These are phyloP conservation scores for Neonectria punicea DNA, from an alignment of 2,329 filamentous ascomycete genomes.

Conservation along the genomic window DNA sequence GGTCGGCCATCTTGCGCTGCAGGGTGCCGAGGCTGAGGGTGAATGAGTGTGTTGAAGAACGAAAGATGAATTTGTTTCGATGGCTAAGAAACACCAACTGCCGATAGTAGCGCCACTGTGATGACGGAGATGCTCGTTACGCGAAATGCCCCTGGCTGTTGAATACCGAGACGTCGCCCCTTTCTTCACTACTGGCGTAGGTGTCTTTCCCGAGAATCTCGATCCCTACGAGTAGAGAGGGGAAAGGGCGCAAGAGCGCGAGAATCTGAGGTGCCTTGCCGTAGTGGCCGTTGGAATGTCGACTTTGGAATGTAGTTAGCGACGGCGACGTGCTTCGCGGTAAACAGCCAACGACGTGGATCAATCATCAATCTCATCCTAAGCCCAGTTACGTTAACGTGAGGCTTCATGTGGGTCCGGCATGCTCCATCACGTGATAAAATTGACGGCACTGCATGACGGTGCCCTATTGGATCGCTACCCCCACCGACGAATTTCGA, in stretches of 20 bases:
- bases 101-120: conserved; percentile 22
- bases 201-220: conserved; percentile 24
- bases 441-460: not conserved
- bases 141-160: conserved; percentile 37
- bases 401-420: conserved; percentile 20
- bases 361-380: conserved; percentile 29
- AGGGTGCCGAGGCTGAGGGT: conserved; percentile 17
- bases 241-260: conserved; percentile 34
- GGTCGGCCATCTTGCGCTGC: conserved; percentile 41
- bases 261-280: conserved; percentile 29
- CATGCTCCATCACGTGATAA: conserved; percentile 42
- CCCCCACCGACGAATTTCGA: conserved; percentile 48
- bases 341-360: conserved; percentile 42
- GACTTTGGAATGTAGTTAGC: conserved; percentile 38
- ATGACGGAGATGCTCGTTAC: conserved; percentile 32
- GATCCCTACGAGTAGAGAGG: conserved; percentile 23
- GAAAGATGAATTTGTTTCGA: conserved; percentile 31
- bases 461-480: conserved; percentile 50
- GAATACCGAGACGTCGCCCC: conserved; percentile 22
- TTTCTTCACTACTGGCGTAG: conserved; percentile 29
- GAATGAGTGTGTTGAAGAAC: conserved; percentile 30
- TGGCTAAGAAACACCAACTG: conserved; percentile 27
- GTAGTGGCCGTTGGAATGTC: conserved; percentile 39
- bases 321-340: conserved; percentile 37
- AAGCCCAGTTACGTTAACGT: conserved; percentile 36